Conservation (phyloP, 2,329 filamentous ascomycete genomes). For the Phoma sp. region DNA sequence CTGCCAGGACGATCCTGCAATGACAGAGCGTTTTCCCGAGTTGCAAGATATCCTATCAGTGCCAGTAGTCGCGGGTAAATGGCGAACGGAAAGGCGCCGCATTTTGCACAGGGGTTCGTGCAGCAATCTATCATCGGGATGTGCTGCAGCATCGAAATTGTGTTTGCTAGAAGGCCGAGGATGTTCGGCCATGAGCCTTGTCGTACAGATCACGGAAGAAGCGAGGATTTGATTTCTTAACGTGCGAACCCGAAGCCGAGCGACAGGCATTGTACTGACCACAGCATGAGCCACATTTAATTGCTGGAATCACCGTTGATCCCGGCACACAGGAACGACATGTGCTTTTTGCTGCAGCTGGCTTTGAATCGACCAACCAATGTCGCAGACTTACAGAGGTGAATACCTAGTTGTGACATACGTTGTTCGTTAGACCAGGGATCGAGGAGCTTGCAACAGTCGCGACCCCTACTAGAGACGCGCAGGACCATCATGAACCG, state of each 20-base stretch:
- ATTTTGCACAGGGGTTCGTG: constrained; percentile 17
- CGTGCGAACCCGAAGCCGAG: constrained; percentile 21
- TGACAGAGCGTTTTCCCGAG: constrained; percentile 20
- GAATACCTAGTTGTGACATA: constrained; percentile 18
- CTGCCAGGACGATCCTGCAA: constrained; percentile 19
- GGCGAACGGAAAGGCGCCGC: constrained; percentile 6
- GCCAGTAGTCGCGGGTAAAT: constrained; percentile 9
- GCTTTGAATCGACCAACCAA: constrained; percentile 25
- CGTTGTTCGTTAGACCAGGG: constrained; percentile 9
- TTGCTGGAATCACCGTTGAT: constrained; percentile 48
- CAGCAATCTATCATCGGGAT: constrained; percentile 22
- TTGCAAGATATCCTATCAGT: constrained; percentile 10
- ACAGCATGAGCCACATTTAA: constrained; percentile 44
- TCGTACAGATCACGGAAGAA: constrained; percentile 15
- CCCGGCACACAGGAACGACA: constrained; percentile 38
- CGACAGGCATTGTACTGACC: constrained; percentile 31
- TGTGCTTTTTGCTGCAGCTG: constrained; percentile 36
- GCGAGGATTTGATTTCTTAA: constrained; percentile 4
- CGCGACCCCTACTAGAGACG: neutral
- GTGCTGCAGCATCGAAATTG: constrained; percentile 23
- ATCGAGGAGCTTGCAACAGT: constrained; percentile 1
- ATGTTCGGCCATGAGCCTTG: constrained; percentile 17
- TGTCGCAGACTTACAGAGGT: neutral
- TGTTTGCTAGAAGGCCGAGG: constrained; percentile 13
- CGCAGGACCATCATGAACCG: constrained; percentile 6